phyloP scores from a whole-genome alignment of 1,284 basidiomycete genomes.

The Fomitopsis palustris region DNA sequence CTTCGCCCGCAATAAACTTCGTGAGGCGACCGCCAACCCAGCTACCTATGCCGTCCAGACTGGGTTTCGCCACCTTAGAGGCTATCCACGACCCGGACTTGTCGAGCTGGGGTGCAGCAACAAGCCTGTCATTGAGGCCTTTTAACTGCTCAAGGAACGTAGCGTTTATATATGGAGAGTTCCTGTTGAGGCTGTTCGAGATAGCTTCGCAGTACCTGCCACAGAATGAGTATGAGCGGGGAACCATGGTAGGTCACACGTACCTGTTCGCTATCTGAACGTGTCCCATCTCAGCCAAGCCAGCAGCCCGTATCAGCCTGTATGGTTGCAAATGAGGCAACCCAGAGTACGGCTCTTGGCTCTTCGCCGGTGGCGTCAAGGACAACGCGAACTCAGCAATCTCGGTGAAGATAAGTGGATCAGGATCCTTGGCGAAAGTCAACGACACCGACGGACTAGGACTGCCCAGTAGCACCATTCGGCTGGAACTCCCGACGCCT shows the following conservation, averaged over 20 bases:
- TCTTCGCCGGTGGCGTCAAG: conserved; percentile 69
- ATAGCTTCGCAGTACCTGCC: conserved; percentile 93
- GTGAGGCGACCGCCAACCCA: conserved; percentile 95
- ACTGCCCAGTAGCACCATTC: conserved; percentile 66
- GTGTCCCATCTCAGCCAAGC: conserved; percentile 80
- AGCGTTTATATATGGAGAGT: conserved; percentile 67
- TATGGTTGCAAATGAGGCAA: conserved; percentile 89
- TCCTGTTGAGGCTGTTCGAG: conserved; percentile 59
- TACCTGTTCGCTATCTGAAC: conserved; percentile 71
- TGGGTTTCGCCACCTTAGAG: conserved; percentile 81
- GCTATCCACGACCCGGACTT: conserved; percentile 80
- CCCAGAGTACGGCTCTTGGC: conserved; percentile 82
- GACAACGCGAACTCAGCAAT: conserved; percentile 91
- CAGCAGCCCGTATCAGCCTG: conserved; percentile 77
- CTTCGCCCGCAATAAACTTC: conserved; percentile 94
- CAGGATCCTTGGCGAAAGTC: conserved; percentile 66
- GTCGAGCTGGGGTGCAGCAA: conserved; percentile 71
- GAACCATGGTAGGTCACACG: conserved; percentile 13
- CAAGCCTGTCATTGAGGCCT: conserved; percentile 78
- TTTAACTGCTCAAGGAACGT: conserved; percentile 76
- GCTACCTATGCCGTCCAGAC: conserved; percentile 87
- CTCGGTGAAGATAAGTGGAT: conserved; percentile 87
- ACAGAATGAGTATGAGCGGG: not conserved
- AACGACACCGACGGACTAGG: conserved; percentile 51
- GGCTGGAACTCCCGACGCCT: conserved; percentile 59